Percentiles rank a stretch among this genome's conserved stretches.
These are phyloP conservation scores for Astrothelium subdiscretum DNA, from an alignment of 495 filamentous ascomycete species.

Conservation along the genomic window DNA sequence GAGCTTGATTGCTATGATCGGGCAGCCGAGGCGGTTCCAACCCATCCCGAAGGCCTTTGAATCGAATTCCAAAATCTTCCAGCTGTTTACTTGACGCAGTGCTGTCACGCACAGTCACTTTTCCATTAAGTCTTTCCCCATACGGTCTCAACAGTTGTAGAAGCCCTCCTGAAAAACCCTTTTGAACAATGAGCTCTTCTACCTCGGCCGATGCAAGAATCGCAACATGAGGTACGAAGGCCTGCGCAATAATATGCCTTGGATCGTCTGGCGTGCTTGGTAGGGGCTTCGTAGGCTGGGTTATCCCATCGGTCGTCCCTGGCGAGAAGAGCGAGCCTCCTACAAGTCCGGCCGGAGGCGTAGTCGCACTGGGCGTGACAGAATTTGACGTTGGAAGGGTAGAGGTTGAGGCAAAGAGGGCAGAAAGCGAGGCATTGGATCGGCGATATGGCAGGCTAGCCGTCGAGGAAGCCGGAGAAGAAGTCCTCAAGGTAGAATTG, in stretches of 20 bases:
- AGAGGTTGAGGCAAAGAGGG: constrained; percentile 32
- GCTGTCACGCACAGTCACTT: constrained; percentile 83
- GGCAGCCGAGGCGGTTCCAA: constrained; percentile 39
- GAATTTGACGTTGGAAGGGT: constrained; percentile 22
- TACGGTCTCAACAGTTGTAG: constrained; percentile 80
- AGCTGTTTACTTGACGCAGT: constrained; percentile 66
- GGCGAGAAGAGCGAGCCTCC: constrained; percentile 29
- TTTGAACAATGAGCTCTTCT: constrained; percentile 65
- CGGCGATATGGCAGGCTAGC: constrained; percentile 28
- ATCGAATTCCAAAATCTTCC: constrained; percentile 84
- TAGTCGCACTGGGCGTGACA: constrained; percentile 22
- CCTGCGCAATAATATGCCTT: constrained; percentile 61
- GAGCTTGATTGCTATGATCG: constrained; percentile 24
- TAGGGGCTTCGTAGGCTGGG: constrained; percentile 12
- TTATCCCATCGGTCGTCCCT: constrained; percentile 7
- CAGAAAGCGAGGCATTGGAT: constrained; percentile 31
- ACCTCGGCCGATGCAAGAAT: constrained; percentile 75
- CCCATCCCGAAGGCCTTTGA: constrained; percentile 55
- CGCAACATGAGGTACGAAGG: constrained; percentile 79
- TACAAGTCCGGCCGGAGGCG: constrained; percentile 19
- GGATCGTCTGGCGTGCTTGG: constrained; percentile 41
- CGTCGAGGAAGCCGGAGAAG: constrained; percentile 39
- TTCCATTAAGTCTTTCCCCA: constrained; percentile 79
- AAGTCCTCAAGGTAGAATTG: constrained; percentile 37
- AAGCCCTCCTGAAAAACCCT: constrained; percentile 73